Conservation (phyloP, 2,329 filamentous ascomycete genomes). For the Ophiostoma montium region DNA sequence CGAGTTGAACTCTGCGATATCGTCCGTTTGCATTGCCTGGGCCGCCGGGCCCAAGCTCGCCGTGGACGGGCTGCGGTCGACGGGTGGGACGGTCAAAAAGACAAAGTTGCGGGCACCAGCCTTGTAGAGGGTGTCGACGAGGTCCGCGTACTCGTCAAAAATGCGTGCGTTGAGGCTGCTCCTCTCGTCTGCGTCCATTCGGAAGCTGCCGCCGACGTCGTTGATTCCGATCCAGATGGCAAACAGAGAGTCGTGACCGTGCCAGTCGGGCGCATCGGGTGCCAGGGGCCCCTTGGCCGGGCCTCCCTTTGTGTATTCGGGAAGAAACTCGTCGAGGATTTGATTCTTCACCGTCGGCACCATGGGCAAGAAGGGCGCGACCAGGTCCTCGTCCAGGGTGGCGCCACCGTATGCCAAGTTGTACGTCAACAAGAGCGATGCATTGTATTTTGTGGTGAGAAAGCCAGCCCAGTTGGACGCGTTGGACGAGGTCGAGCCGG, state of each 20-base stretch:
- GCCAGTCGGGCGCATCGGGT: constrained; percentile 24
- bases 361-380: constrained; percentile 31
- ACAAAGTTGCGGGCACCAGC: constrained; percentile 43
- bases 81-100: constrained; percentile 43
- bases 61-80: constrained; percentile 25
- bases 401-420: constrained; percentile 38
- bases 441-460: constrained; percentile 28
- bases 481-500: constrained; percentile 31
- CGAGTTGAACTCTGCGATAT: constrained; percentile 11
- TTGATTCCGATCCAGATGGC: constrained; percentile 41
- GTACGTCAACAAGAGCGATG: constrained; percentile 28
- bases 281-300: background rate
- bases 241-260: constrained; percentile 28
- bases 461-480: constrained; percentile 36
- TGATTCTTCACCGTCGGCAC: constrained; percentile 40
- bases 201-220: constrained; percentile 34
- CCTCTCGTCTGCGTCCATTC: constrained; percentile 25
- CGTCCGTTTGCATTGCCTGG: constrained; percentile 16
- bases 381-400: constrained; percentile 32
- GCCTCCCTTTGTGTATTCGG: constrained; percentile 16
- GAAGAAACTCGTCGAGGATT: constrained; percentile 25
- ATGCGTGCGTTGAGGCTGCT: constrained; percentile 25
- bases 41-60: constrained; percentile 14
- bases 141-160: constrained; percentile 27
- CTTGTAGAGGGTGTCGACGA: constrained; percentile 32